Base-by-base conservation (phyloP, 371 early-diverging fungal species). In the Coemansia sp. region DNA sequence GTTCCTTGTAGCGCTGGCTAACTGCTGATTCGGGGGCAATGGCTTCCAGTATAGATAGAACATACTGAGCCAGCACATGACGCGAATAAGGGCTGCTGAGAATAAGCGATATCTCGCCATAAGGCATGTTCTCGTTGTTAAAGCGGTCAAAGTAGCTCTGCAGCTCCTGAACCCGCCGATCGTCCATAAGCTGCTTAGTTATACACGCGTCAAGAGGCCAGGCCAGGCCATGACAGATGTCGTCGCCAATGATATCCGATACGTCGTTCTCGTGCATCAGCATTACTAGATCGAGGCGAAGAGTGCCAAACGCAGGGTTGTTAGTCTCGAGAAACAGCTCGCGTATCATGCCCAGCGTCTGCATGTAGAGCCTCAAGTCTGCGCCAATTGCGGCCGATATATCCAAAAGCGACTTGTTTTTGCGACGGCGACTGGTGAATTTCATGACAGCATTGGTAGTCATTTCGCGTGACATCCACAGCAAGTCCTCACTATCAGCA, bases 201-300 rank as follows among this genome's bases (percentile, higher is more conserved):
- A 87, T 83, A 58, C 88, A 88, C 10, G 85, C 89, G 68, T 90
- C 89, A 31, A 90, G 72, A 18, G 85, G 83, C 87, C 88, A 87
- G 11, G 85, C 87, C 22, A 90, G 72, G 16, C 80, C 82, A 64
- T 87, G 85, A 59, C 88, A 87, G 39, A 82, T 65, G 61, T 89
- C 90, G 42, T 66, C 72, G 24, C 77, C 69, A 16, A 80, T 79
- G 22, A 87, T 80, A 78, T 86, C 79, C 3, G 48, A 14, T 5
- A 82, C 62, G 65, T 84, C 86, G 39, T 76, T 79, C 34, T 88
- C 86, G 68, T 90, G 89, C 78, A 87, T 82, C 16, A 82, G 80
- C 88, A 89, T 87, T 39, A 87, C 68, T 0, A 89, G 69, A 76
- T 90, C 90, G n/a, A 87, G 84, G 29, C 89, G 86, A 34, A 90